Conservation (phyloP, 2,329 filamentous ascomycete species). For the Chaetomium olivaceum region DNA sequence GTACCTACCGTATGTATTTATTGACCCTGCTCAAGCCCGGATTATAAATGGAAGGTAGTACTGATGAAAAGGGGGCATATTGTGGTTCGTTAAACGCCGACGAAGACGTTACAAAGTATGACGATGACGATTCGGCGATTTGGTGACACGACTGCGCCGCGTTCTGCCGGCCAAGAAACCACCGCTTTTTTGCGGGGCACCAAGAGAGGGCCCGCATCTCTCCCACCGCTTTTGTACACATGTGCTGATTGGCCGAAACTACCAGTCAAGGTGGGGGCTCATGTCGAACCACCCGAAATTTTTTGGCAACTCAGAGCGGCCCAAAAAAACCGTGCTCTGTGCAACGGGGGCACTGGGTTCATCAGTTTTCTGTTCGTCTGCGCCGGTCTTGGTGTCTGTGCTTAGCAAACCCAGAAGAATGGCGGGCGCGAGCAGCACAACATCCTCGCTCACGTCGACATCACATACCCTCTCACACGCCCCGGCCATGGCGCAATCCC, state of each 20-base stretch:
- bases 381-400: not conserved
- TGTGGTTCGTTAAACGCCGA: too few relatives aligned
- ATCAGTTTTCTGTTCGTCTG: not conserved
- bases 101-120: not conserved
- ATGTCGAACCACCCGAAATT: slow-evolving; percentile 16
- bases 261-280: slow-evolving; percentile 10
- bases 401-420: slow-evolving; percentile 30
- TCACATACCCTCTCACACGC: slow-evolving; percentile 63
- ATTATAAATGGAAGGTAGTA: not conserved
- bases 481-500: slow-evolving; percentile 44
- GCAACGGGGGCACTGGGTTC: not conserved
- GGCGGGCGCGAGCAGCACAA: slow-evolving; percentile 49
- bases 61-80: not conserved
- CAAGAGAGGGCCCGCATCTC: not conserved
- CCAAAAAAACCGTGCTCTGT: slow-evolving; percentile 12
- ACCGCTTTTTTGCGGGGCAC: not conserved
- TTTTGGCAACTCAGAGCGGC: slow-evolving; percentile 6
- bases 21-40: not conserved
- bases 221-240: not conserved
- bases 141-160: not conserved
- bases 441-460: slow-evolving; percentile 63
- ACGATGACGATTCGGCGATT: not conserved
- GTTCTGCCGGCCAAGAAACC: slow-evolving; percentile 1
- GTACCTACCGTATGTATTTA: not conserved
- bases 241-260: slow-evolving; percentile 15